Percentiles rank a stretch among this genome's conserved stretches.
Conservation (phyloP, 192 early-diverging fungal genomes). For the Chytriomyces sp. region DNA sequence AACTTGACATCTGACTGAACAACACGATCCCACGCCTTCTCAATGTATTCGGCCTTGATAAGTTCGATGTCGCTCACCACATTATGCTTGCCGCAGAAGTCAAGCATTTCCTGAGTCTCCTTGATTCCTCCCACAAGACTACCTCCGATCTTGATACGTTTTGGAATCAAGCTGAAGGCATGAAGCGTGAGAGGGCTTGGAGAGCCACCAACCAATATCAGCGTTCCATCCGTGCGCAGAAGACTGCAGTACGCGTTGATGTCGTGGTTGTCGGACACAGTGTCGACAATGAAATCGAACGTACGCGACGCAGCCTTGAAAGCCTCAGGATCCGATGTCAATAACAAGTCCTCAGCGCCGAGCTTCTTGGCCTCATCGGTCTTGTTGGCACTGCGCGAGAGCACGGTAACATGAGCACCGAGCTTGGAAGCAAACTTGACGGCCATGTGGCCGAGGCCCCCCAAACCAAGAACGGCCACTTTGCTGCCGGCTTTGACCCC, state of each 20-base stretch:
- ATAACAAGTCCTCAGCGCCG: slow-evolving; percentile 24
- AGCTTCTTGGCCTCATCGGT: slow-evolving; percentile 14
- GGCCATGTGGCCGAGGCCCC: slow-evolving; percentile 72
- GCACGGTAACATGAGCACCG: slow-evolving; percentile 30
- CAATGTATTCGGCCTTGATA: slow-evolving; percentile 1
- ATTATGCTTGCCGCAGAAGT: slow-evolving; percentile 18
- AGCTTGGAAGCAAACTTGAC: slow-evolving; percentile 33
- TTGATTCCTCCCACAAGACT: slow-evolving; percentile 24
- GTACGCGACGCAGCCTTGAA: slow-evolving; percentile 11
- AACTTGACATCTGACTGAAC: slow-evolving; percentile 24
- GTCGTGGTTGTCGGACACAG: slow-evolving; percentile 23
- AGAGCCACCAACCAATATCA: slow-evolving; percentile 36
- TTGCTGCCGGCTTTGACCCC: slow-evolving; percentile 60
- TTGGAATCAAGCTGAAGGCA: slow-evolving; percentile 24
- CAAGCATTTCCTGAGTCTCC: slow-evolving; percentile 36
- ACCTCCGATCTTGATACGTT: slow-evolving; percentile 26
- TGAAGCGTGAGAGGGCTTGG: slow-evolving; percentile 21
- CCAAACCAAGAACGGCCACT: slow-evolving; percentile 78
- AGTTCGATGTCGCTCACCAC: slow-evolving; percentile 26
- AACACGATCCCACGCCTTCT: slow-evolving; percentile 32
- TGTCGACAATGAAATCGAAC: slow-evolving; percentile 32
- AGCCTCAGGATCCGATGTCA: slow-evolving; percentile 17
- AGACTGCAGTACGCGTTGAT: slow-evolving; percentile 14
- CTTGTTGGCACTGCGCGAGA: slow-evolving; percentile 28
- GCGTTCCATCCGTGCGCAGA: slow-evolving; percentile 32